phyloP scores from a whole-genome alignment of 169 alveolate species.

The Babesia ovis region DNA sequence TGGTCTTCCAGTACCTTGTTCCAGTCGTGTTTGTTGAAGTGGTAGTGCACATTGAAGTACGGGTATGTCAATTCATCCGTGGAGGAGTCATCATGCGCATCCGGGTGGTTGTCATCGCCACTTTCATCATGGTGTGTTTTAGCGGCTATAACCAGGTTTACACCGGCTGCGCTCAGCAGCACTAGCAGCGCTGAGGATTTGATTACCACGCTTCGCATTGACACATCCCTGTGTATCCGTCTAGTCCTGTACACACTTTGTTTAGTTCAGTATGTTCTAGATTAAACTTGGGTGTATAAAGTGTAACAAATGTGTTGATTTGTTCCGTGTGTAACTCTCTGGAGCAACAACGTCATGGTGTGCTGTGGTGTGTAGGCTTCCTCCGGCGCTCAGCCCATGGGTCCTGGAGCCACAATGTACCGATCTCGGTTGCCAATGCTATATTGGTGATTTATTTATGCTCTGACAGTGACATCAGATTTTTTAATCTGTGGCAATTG shows the following conservation, averaged over 20 bases:
- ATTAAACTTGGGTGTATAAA: too few species aligned
- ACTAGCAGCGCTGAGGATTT: background rate
- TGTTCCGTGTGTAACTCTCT: background rate
- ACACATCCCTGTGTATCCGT: too few species aligned
- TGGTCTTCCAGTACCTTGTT: slow-evolving; percentile 46
- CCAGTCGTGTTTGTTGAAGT: slow-evolving; percentile 61
- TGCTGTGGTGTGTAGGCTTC: slow-evolving; percentile 16
- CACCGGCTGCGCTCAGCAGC: background rate
- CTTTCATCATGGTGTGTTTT: background rate
- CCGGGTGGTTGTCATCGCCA: slow-evolving; percentile 26
- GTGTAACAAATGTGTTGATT: too few species aligned
- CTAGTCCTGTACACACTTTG: too few species aligned
- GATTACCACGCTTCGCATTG: background rate
- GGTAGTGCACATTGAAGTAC: slow-evolving; percentile 65
- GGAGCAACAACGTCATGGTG: slow-evolving; percentile 1
- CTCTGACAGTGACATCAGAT: too few species aligned
- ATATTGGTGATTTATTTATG: too few species aligned
- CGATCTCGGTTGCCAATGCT: too few species aligned
- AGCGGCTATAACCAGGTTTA: background rate
- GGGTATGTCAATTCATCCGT: slow-evolving; percentile 56
- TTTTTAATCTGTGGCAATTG: too few species aligned
- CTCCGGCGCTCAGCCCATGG: background rate
- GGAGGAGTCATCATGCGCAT: background rate
- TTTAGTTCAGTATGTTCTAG: too few species aligned
- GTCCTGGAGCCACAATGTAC: too few species aligned